Base-by-base conservation (phyloP, 441 rosid species). In the Macaranga tanarius region DNA sequence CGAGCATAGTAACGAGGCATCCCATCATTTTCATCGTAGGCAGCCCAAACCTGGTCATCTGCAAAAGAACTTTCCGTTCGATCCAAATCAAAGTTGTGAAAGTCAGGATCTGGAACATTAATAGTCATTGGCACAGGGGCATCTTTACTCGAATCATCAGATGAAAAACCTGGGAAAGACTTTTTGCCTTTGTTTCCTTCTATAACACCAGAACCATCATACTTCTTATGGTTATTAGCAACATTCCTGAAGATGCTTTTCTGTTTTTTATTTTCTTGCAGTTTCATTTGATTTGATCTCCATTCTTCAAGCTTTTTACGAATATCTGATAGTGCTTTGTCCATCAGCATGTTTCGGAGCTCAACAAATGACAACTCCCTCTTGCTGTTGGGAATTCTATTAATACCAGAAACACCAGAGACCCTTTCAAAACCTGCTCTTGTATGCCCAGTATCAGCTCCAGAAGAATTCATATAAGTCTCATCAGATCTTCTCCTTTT, bases 1-100 rank as follows among this genome's bases (percentile, higher is more conserved):
- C 93, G 87, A 64, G 98, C 97, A 75, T 93, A 93, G 71, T 79
- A 91, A 61, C 98, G 89, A 57, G 99, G 99, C 98, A 95, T 90
- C 64, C 97, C 98, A 77, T 93, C 97, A 20, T 85, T 87, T 69
- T 84, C 86, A 34, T 95, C 99, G 72, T 95, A 93, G 10, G 92
- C 99, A 70, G 97, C 98, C 99, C 96, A 95, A 57, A 95, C 88
- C 80, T 92, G 87, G 73, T 92, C 87, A 17, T 78, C 93, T 57
- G 57, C 80, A 79, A 96, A 93, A 28, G 94, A 85, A 62, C 26
- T 81, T 76, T 96, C 99, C 52, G 89, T 76, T 69, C 95, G 84
- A 76, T 86, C 91, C 79, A 86, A 76, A 76, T 92, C 97, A 58
- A 96, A 93, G 78, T 89, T 86, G 81, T 96, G 95, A 77, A 96